Base-by-base conservation (phyloP, 2,329 filamentous ascomycete species). In the Helicocarpus griseus region DNA sequence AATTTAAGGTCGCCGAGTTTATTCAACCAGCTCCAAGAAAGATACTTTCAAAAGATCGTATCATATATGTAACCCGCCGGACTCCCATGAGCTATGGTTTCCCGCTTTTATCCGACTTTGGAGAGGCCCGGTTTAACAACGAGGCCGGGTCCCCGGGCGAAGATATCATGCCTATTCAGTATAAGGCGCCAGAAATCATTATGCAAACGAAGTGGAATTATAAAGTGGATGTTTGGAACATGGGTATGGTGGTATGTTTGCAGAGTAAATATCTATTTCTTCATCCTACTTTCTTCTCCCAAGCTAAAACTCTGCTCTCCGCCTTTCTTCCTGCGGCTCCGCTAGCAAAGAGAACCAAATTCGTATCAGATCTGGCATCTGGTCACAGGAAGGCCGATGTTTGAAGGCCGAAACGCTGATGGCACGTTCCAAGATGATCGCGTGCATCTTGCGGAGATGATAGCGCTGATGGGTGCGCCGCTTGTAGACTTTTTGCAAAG, bases 191-290 rank as follows among this genome's bases (percentile, higher is more conserved):
- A 6, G 63, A 66, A 51, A 57, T 65, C 5, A 61, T 65, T n/a
- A 26, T 63, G n/a, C 58, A 56, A 1, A 66, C 65, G 58, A 53
- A 57, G 7, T 68, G 61, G 64, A 58, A 61, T 38, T 53, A 28
- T 4, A 62, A 59, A 38, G 58, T 65, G 33, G 64, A 67, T 53
- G 61, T 67, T 17, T 68, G 64, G 65, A 61, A 58, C 28, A 53
- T 65, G 22, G 63, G 58, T 8, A 51, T 57, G 1, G 58, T 65
- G 60, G 62, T 65, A 48, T 45, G 58, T 53, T 7, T n/a, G n/a
- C n/a, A n/a, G n/a, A n/a, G n/a, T n/a, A n/a, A n/a, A n/a, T n/a
- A n/a, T n/a, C n/a, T n/a, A n/a, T n/a, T n/a, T n/a, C n/a, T n/a
- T n/a, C n/a, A n/a, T n/a, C n/a, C n/a, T n/a, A n/a, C n/a, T n/a